Conservation (phyloP, 371 early-diverging fungal species). For the Mucor lusitanicus region DNA sequence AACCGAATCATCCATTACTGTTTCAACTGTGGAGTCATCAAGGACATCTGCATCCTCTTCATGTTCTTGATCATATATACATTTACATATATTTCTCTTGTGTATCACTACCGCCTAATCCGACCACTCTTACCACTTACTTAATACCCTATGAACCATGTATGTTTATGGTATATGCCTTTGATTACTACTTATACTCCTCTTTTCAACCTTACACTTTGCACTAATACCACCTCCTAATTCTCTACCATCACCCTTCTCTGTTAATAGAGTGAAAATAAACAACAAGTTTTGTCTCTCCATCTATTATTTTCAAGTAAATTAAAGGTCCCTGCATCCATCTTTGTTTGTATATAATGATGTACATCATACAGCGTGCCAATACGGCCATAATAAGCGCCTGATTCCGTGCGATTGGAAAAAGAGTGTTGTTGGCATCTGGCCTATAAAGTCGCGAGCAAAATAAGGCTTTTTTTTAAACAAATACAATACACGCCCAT, state of each 20-base stretch:
- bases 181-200: background rate
- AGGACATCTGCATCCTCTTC: constrained; percentile 19
- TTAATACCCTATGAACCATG: no score
- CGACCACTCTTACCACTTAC: background rate
- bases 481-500: background rate
- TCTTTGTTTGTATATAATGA: background rate
- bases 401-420: no score
- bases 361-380: background rate
- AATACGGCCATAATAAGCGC: background rate
- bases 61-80: background rate
- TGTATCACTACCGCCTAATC: constrained; percentile 2
- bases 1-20: constrained; percentile 30
- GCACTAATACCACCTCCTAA: background rate
- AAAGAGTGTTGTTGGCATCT: no score
- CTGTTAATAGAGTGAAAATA: background rate
- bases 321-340: background rate
- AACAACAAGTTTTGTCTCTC: background rate
- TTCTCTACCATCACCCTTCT: background rate
- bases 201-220: background rate
- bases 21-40: constrained; percentile 22
- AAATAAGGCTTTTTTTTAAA: background rate
- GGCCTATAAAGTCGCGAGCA: no score
- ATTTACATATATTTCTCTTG: background rate
- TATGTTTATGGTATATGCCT: background rate
- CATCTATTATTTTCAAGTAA: background rate